phyloP scores from a whole-genome alignment of 73 alveolate species.

The Paramecium sexaurelia region DNA sequence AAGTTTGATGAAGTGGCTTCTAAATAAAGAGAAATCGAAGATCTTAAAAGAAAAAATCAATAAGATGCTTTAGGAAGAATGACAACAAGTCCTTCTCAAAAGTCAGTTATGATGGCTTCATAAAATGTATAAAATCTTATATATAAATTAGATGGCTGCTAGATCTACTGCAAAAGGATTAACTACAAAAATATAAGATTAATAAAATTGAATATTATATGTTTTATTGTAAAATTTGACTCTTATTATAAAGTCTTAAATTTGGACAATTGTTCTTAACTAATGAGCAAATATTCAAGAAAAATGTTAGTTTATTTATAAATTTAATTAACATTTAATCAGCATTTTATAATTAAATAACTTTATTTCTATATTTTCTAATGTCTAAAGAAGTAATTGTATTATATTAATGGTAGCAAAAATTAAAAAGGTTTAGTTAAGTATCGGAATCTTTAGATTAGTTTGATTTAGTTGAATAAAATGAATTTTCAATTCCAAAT shows the following conservation, averaged over 20 bases:
- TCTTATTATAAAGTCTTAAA: not conserved
- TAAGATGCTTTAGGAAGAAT: constrained; percentile 10
- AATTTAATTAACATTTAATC: too few species aligned
- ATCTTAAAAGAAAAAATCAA: not conserved
- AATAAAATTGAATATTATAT: not conserved
- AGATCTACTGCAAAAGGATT: constrained; percentile 38
- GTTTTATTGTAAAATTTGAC: not conserved
- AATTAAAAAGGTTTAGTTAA: not conserved
- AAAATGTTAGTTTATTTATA: too few species aligned
- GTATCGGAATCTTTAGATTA: not conserved
- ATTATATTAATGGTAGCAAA: too few species aligned
- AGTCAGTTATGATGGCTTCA: constrained; percentile 33
- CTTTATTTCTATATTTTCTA: too few species aligned
- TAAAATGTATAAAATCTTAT: not conserved
- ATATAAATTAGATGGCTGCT: not conserved
- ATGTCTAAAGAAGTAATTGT: too few species aligned
- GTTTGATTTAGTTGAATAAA: not conserved
- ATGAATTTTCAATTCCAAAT: not conserved
- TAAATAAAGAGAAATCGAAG: constrained; percentile 17
- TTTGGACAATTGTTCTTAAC: too few species aligned
- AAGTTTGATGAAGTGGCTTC: not conserved
- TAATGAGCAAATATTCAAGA: too few species aligned
- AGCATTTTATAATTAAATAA: too few species aligned
- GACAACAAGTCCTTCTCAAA: not conserved
- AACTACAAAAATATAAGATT: not conserved